Base-by-base conservation (phyloP, 2,329 filamentous ascomycete genomes). In the Drechslerella dactyloides region DNA sequence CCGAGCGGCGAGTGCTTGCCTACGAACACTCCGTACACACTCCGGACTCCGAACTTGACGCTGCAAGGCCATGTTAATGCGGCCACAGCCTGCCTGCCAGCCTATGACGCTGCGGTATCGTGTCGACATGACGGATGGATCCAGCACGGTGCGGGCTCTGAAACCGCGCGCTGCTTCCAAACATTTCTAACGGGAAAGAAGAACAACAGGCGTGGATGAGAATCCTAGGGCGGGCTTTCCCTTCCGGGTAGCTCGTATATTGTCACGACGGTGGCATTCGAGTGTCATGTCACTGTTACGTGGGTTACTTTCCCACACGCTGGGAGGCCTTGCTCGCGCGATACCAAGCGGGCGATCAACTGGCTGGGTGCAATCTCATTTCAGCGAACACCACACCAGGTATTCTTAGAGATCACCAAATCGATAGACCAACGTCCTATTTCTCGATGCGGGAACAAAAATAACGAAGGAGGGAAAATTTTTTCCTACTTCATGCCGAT, bases 181-280 rank as follows among this genome's bases (percentile, higher is more conserved):
- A 6, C 2, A 4, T 42, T 17, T 42, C 5, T 17, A 42, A 42
- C 17, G 57, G 56, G 24, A 51, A 46, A 59, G n/a, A 11, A 48
- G 24, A 35, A 15, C 51, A 30, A 19, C 19, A 15, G 35, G 15
- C 46, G 46, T 59, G 46, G 27, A 24, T 21, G 55, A 53, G 65
- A 69, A 69, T 69, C 65, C 65, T 69, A 69, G 48, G 65, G 37
- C 27, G 27, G 46, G 2, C 19, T 42, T 57, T 57, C 65, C 65
- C 58, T 62, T 69, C 65, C 53, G 37, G 65, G 65, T 69, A 69
- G 46, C 42, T 63, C 58, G 44, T 42, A 42, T 17, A 69, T 61
- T 57, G 53, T 56, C 58, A 69, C 57, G 33, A 40, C 30, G n/a
- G 37, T 42, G 37, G n/a, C 15, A 42, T 42, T 42, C 11, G 37